Evolutionary conservation across 2,329 filamentous ascomycete species (phyloP), one percentile per base, ranked within the genome.

Genomic region (Dactylellina drechsleri): DNA sequence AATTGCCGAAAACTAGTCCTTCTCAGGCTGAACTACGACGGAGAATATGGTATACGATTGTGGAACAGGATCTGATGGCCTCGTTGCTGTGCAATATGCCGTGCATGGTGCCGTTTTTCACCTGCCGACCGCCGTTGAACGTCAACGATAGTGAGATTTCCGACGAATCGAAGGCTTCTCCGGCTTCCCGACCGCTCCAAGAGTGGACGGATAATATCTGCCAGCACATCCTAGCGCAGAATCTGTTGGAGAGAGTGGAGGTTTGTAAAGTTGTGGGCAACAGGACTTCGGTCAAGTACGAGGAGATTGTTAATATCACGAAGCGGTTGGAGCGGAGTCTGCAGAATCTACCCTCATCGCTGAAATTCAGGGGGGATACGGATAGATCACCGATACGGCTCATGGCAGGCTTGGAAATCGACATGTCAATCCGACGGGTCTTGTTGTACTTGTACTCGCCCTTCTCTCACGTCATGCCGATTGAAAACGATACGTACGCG

Each of bases 11-110:
- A 23, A 50, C 16, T 50, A 50, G 10, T 18, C 43, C 43, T 20
- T 50, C 23, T 10, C 53, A 31, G 26, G 36, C 13, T 4, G 53
- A 57, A 31, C 16, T 57, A 10, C 26, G 53, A 13, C 53, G 53
- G 26, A 36, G 53, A 20, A 41, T 57, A 12, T 57, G 53, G 53
- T 57, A 57, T 13, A 57, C 36, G n/a, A 31, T 57, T 36, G 53
- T 20, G 26, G 36, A 57, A 16, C 36, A 36, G 36, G 53, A 57
- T 20, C 16, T 57, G 53, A 41, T 36, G 36, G 15, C 16, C 18
- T 36, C 28, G 12, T n/a, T 57, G 53, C 16, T 16, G 2, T 57
- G 53, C 23, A 36, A 41, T 16, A 57, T 57, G 53, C 53, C 53
- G 4, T 57, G 53, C 53, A 57, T 57, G 53, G 23, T 57, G 4